Base-by-base conservation (phyloP, 176 grass and related monocot species). In the Aegilops longissima region DNA sequence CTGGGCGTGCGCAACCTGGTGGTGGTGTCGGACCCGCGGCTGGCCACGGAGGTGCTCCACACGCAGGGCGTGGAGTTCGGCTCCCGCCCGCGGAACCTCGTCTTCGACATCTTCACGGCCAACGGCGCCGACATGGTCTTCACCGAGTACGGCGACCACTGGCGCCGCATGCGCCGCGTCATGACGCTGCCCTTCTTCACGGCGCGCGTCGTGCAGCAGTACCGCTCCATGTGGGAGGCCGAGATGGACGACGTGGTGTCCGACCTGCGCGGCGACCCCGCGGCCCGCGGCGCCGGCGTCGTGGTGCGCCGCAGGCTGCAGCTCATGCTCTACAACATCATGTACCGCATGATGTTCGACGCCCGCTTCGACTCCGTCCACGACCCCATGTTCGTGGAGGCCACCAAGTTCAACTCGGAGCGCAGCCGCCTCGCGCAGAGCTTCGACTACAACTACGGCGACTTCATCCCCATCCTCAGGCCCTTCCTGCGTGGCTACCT, bases 181-280 rank as follows among this genome's bases (percentile, higher is more conserved):
- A 92, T 98, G 95, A 98, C 93, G 40, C 93, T 90, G 5, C 95
- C 93, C 51, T 98, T 98, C 89, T 95, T 98, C 91, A 98, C 93
- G 83, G 90, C 85, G 44, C 82, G 76, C 31, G 87, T 89, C 10
- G 91, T 98, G 73, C 91, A 91, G 85, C 91, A 91, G 81, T 92
- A 95, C 85, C 78, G 83, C 24, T 69, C 69, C 63, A 90, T 88
- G 56, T 93, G 95, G 93, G 95, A 98, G 72, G 89, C 70, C 18
- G 93, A 95, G 82, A 89, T 89, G 76, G 82, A 89, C 76, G 82
- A 16, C 82, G 87, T 74, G 42, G 87, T 84, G 23, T 25, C 76
- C 58, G 82, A 89, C 87, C 33, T 89, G n/a, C 0, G 29, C 29
- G 66, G 1, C 56, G 56, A 21, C 18, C 6, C 56, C 2, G 56